Base-by-base conservation (phyloP, 768 basidiomycete genomes). In the Scleroderma bovista region DNA sequence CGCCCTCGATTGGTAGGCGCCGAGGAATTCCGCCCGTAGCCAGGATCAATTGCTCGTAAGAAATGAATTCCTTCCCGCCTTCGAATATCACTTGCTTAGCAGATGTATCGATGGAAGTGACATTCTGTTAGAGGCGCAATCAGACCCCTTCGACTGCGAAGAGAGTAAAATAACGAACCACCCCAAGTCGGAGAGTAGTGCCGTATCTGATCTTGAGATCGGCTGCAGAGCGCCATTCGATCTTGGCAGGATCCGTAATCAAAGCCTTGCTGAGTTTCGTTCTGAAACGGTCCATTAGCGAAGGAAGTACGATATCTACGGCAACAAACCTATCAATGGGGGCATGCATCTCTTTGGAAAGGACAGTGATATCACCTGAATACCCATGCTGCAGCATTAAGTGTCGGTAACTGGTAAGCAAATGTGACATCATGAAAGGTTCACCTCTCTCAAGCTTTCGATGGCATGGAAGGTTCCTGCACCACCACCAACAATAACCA, bases 191-290 rank as follows among this genome's bases (percentile, higher is more conserved):
- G 46, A 90, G 69, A 43, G 78, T 79, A 6, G 83, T 81, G 23
- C 79, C 78, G 57, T 82, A 86, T 60, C 86, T 87, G 60, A 84
- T 80, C 65, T 84, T 86, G 51, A 92, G 74, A 61, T 87, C 87
- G 20, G 84, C 81, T 15, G 83, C 74, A 2, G 79, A 76, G 16
- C 81, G 78, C 75, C 78, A 88, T 64, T 86, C 80, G 31, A 94
- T 67, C 68, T 92, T 91, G n/a, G 79, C 69, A 2, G 83, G 67
- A 58, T 93, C 89, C 16, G 84, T 84, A 37, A 84, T 76, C 46
- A 95, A 80, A 3, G 82, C 83, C 67, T 96, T 95, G 68, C 89
- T 91, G 48, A 95, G 73, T 69, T 88, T 94, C 38, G 93, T 93
- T 52, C 90, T 88, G 55, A 29, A 13, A 32, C 36, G 7, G 36